phyloP scores from a whole-genome alignment of 139 green algal genomes.

The Volvox reticuliferus region DNA sequence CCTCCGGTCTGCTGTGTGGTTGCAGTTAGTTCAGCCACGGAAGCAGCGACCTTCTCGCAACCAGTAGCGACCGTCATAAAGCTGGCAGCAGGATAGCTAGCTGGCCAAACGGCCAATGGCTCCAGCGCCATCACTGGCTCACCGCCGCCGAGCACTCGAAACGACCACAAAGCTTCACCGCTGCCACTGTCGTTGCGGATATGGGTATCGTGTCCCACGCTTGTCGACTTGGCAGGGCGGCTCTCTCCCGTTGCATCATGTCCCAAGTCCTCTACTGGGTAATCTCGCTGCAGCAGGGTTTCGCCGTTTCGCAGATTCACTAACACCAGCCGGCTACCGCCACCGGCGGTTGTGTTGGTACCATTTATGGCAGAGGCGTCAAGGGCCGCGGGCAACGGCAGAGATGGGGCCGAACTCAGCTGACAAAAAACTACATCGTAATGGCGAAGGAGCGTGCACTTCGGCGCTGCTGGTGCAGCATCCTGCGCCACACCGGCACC shows the following conservation, averaged over 20 bases:
- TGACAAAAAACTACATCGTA: background rate
- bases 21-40: background rate
- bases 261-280: background rate
- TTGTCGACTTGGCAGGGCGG: background rate
- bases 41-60: background rate
- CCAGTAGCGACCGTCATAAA: background rate
- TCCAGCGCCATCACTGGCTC: background rate
- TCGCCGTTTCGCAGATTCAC: background rate
- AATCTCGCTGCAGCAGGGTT: background rate
- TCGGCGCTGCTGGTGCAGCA: background rate
- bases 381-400: background rate
- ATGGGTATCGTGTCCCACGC: background rate
- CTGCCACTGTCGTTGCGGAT: background rate
- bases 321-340: background rate
- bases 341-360: background rate
- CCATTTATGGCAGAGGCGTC: background rate
- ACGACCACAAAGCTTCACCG: background rate
- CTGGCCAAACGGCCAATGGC: background rate
- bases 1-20: background rate
- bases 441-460: background rate
- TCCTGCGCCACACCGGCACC: background rate
- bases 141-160: background rate
- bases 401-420: background rate
- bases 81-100: background rate
- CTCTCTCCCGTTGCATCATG: background rate